A percentile compares a stretch with the other conserved stretches of the same genome.
phyloP scores from a whole-genome alignment of 331 rosid genomes.

The Pyracantha coccinea region DNA sequence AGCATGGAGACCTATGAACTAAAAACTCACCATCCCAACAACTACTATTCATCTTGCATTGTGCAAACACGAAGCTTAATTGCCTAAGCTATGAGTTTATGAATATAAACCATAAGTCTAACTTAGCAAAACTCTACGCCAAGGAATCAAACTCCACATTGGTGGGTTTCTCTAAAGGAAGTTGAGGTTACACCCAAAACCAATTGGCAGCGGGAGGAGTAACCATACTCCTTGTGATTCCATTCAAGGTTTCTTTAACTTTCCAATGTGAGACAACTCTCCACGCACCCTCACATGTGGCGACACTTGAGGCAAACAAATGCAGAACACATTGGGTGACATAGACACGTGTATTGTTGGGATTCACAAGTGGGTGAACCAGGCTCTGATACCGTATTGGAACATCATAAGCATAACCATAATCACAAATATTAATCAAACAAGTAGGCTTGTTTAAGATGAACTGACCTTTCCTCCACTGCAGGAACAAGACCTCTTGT shows the following conservation, averaged over 20 bases:
- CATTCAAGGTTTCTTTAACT: neutral
- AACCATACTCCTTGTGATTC: neutral
- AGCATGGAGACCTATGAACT: neutral
- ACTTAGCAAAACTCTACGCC: neutral
- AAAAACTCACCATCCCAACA: neutral
- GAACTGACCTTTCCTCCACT: constrained; percentile 87
- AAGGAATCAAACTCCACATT: neutral
- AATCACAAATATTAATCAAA: neutral
- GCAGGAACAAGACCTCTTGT: constrained; percentile 81
- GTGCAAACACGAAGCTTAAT: no score
- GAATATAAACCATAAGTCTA: neutral
- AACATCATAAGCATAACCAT: constrained; percentile 1
- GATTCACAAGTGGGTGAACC: neutral
- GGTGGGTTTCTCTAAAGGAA: no score
- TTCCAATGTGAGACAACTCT: neutral
- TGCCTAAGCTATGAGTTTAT: neutral
- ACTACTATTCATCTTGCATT: no score
- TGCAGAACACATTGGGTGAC: neutral
- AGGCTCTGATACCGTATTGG: neutral
- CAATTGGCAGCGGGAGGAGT: neutral
- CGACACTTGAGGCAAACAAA: neutral
- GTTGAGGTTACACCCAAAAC: no score
- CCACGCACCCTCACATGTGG: neutral
- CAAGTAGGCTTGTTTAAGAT: neutral
- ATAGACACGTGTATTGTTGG: neutral